Evolutionary conservation across 306 rosid genomes (phyloP), one percentile per base, ranked within the genome.

Genomic region (Rosa chinensis): DNA sequence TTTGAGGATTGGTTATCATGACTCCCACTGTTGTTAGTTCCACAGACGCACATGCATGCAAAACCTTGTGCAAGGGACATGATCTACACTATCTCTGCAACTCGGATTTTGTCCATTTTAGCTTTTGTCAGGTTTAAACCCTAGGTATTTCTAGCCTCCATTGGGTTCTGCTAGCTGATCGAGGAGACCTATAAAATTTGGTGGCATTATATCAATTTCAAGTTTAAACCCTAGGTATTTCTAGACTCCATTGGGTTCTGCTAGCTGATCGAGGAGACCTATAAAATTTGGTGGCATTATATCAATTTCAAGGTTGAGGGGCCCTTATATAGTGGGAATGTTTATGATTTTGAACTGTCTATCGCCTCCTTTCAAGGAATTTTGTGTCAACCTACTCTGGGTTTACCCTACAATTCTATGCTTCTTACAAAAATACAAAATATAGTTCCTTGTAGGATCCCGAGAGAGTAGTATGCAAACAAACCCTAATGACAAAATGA

Each of bases 71-170:
- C 4, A n/a, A 81, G 76, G 77, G 84, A 83, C 82, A 81, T 76
- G 84, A 88, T 81, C 85, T 71, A 73, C 70, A 78, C 69, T 75
- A 63, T 59, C 81, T 72, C 78, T 85, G 80, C 78, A 77, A 72
- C 72, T 81, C 82, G 90, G 89, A 92, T 89, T 88, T 88, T 87
- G 92, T 82, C 81, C 86, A 78, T 87, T 68, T 69, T 80, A 80
- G 86, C 92, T 84, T 85, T 90, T 74, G 87, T 85, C 91, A 84
- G 84, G 42, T 78, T 82, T 75, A 74, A 82, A 50, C 79, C 75
- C 64, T 44, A 56, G 61, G 37, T 12, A 18, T 28, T 10, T 13
- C 1, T 21, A 44, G n/a, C 39, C 75, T n/a, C 69, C 69, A 28
- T n/a, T 12, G 48, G 77, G 18, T 73, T 73, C 56, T 28, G 32